Evolutionary conservation across 2,329 filamentous ascomycete species (phyloP).

Genomic region (Pestalotiopsis sp.): DNA sequence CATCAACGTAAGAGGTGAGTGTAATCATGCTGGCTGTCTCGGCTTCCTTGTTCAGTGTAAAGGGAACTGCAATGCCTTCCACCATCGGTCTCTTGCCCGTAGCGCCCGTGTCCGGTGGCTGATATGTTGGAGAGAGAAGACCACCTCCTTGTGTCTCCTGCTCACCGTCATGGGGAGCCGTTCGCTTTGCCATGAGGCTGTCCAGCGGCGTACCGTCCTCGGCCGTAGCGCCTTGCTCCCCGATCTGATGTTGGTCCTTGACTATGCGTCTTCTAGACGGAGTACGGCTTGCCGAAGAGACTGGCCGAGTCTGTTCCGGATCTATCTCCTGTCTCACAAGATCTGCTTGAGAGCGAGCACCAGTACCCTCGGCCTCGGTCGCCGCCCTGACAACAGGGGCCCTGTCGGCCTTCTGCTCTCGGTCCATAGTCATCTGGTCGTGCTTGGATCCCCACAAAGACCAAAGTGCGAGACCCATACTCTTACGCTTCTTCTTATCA

Average conservation of each 20-base stretch:
- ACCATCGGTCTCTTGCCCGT: conserved; percentile 68
- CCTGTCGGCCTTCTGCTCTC: conserved; percentile 56
- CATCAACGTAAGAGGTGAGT: conserved; percentile 48
- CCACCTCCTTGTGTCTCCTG: conserved; percentile 38
- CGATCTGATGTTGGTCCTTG: conserved; percentile 54
- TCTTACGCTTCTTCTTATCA: conserved; percentile 64
- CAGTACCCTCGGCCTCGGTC: conserved; percentile 47
- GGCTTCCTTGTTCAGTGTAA: conserved; percentile 66
- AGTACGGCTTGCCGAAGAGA: conserved; percentile 34
- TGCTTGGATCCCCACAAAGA: conserved; percentile 87
- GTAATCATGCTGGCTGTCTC: conserved; percentile 74
- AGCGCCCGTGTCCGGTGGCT: conserved; percentile 50
- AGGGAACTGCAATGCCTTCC: conserved; percentile 73
- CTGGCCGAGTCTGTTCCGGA: conserved; percentile 20
- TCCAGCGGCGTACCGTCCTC: conserved; percentile 47
- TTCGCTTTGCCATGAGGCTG: conserved; percentile 43
- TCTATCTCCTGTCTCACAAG: conserved; percentile 40
- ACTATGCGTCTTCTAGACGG: conserved; percentile 50
- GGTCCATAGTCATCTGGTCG: conserved; percentile 72
- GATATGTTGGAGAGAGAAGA: conserved; percentile 45
- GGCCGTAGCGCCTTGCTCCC: conserved; percentile 24
- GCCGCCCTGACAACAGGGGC: conserved; percentile 36
- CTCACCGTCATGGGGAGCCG: conserved; percentile 37
- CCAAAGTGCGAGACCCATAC: conserved; percentile 76
- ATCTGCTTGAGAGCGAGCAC: conserved; percentile 45